Percentiles rank a stretch among this genome's conserved stretches.
Evolutionary conservation across 2,329 filamentous ascomycete species (phyloP).

Genomic region (Scytalidium lignicola): DNA sequence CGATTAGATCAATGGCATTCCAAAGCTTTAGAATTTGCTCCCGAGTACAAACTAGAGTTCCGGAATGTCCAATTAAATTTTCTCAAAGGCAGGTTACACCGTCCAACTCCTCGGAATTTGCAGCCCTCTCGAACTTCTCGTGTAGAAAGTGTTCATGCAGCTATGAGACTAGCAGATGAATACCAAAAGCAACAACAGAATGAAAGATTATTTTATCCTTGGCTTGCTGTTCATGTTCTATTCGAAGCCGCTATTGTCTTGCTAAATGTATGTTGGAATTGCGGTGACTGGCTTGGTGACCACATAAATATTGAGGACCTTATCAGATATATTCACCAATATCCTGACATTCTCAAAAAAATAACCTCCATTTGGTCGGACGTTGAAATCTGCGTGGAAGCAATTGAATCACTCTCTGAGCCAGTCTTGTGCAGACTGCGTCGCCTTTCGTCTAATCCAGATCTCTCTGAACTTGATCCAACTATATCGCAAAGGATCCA

Average conservation of each 20-base stretch:
- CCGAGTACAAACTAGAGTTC: constrained; percentile 13
- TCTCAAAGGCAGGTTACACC: not conserved
- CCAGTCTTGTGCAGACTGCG: not conserved
- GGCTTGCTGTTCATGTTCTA: constrained; percentile 1
- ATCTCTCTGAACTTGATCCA: not conserved
- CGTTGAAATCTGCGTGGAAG: not conserved
- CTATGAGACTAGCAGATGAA: constrained; percentile 1
- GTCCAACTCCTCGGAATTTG: constrained; percentile 1
- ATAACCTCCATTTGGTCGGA: not conserved
- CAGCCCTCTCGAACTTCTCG: not conserved
- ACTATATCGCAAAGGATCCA: not conserved
- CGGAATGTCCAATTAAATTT: constrained; percentile 8
- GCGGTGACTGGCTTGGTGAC: not conserved
- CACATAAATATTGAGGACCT: not conserved
- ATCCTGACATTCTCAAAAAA: not conserved
- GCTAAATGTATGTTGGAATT: constrained; percentile 3
- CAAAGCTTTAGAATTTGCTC: constrained; percentile 8
- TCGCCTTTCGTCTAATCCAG: not conserved
- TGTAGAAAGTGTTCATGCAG: not conserved
- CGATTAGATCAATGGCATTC: constrained; percentile 9
- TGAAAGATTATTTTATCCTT: constrained; percentile 3
- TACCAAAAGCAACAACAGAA: constrained; percentile 2
- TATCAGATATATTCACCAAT: not conserved
- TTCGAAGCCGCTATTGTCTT: constrained; percentile 2
- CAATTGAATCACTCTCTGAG: not conserved